A percentile compares a stretch with the other conserved stretches of the same genome.
Evolutionary conservation across 2,329 filamentous ascomycete species (phyloP).

Genomic region (Malbranchea zuffiana): DNA sequence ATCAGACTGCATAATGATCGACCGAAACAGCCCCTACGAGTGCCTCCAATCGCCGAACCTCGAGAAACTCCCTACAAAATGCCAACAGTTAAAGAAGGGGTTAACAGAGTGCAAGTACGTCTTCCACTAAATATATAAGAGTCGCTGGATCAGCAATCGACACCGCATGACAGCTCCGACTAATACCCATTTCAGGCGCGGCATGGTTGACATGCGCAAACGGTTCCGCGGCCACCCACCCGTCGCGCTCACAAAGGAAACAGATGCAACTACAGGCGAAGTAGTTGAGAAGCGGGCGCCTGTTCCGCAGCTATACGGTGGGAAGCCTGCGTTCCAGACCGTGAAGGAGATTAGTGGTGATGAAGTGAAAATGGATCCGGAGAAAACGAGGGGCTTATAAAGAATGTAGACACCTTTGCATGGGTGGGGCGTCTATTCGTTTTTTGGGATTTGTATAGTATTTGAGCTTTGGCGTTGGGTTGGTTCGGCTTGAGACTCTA

Average conservation of each 20-base stretch:
- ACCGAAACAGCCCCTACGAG: constrained; percentile 75
- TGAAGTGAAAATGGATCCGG: constrained; percentile 44
- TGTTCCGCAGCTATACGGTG: constrained; percentile 67
- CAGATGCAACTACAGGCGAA: constrained; percentile 34
- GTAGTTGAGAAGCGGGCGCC: constrained; percentile 20
- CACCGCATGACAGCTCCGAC: not conserved
- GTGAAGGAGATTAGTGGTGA: constrained; percentile 57
- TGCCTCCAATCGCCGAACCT: constrained; percentile 75
- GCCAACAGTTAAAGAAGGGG: constrained; percentile 84
- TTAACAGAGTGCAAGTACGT: constrained; percentile 78
- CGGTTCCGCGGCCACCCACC: constrained; percentile 91
- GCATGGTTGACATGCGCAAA: constrained; percentile 97
- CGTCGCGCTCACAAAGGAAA: constrained; percentile 55
- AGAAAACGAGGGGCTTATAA: constrained; percentile 38
- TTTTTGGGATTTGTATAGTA: not conserved
- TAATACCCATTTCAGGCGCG: constrained; percentile 41
- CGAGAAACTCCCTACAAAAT: constrained; percentile 72
- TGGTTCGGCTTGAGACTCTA: too few relatives aligned
- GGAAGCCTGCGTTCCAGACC: constrained; percentile 58
- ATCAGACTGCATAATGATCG: constrained; percentile 89
- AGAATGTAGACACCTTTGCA: constrained; percentile 2
- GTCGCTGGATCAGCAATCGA: not conserved
- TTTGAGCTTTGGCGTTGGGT: constrained; percentile 5
- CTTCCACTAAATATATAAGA: not conserved
- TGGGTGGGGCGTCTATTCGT: constrained; percentile 1